Conservation (phyloP, 2,329 filamentous ascomycete genomes). For the Chalaropsis thielavioides region DNA sequence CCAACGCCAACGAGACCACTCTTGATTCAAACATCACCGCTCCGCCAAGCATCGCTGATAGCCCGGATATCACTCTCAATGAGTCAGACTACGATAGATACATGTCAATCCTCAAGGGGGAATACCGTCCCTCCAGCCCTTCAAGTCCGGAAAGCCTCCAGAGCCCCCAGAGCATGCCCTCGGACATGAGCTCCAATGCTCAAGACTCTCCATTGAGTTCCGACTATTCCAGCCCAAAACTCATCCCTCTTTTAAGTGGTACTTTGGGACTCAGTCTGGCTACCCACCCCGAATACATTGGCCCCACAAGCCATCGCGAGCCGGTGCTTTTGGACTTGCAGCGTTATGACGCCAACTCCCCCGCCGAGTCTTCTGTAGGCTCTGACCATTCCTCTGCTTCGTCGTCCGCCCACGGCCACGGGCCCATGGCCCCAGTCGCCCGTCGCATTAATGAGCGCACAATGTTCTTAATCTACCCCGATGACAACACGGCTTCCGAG, state of each 20-base stretch:
- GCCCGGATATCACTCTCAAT: background rate
- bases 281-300: slow-evolving; percentile 46
- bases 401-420: slow-evolving; percentile 14
- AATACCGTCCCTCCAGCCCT: slow-evolving; percentile 11
- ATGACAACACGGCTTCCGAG: slow-evolving; percentile 26
- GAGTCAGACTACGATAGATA: slow-evolving; percentile 16
- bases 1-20: background rate
- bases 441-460: slow-evolving; percentile 26
- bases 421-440: slow-evolving; percentile 20
- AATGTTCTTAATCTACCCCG: slow-evolving; percentile 27
- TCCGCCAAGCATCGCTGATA: background rate
- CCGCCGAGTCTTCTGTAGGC: background rate
- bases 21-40: background rate
- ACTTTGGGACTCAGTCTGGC: slow-evolving; percentile 42
- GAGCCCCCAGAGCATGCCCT: background rate
- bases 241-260: slow-evolving; percentile 25
- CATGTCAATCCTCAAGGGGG: slow-evolving; percentile 13
- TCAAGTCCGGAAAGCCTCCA: background rate
- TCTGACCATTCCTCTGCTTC: slow-evolving; percentile 11
- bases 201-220: slow-evolving; percentile 7
- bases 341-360: slow-evolving; percentile 32
- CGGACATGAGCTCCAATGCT: background rate
- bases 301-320: slow-evolving; percentile 44
- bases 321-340: slow-evolving; percentile 42
- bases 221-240: slow-evolving; percentile 9